A percentile compares a stretch with the other conserved stretches of the same genome.
Conservation (phyloP, 768 basidiomycete genomes). For the Leucocoprinus birnbaumii region DNA sequence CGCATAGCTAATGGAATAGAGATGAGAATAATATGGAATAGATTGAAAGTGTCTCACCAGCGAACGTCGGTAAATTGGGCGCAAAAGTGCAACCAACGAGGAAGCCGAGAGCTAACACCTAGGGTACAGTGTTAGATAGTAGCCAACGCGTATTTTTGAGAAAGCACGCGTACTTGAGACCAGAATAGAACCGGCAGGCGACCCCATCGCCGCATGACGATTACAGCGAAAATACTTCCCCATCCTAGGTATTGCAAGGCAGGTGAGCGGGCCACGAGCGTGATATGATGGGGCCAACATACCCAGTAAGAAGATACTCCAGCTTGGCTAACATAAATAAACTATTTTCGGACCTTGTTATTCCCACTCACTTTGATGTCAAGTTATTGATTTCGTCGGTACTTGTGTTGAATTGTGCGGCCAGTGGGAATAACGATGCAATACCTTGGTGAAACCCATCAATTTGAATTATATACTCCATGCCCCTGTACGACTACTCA, state of each 20-base stretch:
- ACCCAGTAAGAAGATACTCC: slow-evolving; percentile 67
- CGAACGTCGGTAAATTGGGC: slow-evolving; percentile 52
- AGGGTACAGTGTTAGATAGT: background rate
- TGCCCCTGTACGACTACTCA: slow-evolving; percentile 17
- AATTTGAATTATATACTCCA: background rate
- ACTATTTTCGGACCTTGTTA: background rate
- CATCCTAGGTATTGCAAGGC: slow-evolving; percentile 36
- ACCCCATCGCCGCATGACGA: slow-evolving; percentile 60
- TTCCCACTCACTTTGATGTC: slow-evolving; percentile 45
- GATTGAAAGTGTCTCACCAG: slow-evolving; percentile 31
- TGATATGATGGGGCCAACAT: slow-evolving; percentile 2
- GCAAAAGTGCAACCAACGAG: slow-evolving; percentile 45
- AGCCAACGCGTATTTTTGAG: background rate
- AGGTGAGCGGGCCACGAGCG: background rate
- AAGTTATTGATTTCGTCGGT: slow-evolving; percentile 57
- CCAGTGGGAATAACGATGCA: slow-evolving; percentile 48
- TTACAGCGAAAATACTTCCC: slow-evolving; percentile 62
- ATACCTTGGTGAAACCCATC: background rate
- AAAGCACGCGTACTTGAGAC: slow-evolving; percentile 49
- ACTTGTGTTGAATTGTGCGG: slow-evolving; percentile 51
- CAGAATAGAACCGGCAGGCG: slow-evolving; percentile 70
- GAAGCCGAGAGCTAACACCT: slow-evolving; percentile 58
- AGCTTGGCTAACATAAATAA: slow-evolving; percentile 30
- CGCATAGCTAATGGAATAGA: no score
- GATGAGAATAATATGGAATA: no score